Evolutionary conservation across 2,329 filamentous ascomycete genomes (phyloP), one percentile per base, ranked within the genome.

Genomic region (Cytospora piceae): DNA sequence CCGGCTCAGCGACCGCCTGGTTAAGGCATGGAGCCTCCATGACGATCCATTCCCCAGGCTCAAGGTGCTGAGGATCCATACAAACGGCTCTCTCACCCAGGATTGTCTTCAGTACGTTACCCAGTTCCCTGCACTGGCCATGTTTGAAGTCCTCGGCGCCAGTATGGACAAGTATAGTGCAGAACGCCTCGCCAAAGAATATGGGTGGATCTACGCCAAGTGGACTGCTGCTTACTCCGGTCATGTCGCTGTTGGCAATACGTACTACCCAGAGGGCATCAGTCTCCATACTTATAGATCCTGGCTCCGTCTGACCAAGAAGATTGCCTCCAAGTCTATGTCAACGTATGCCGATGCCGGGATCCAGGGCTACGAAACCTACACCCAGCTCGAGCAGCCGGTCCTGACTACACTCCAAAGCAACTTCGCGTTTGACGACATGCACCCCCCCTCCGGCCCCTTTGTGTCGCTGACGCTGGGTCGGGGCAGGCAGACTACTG

Each of bases 381-480:
- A 57, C 27, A 39, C 34, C 29, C 15, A 37, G n/a, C 39, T 63
- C 53, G 42, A 57, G 9, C n/a, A 57, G 53, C 53, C 61, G 24
- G 31, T 32, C 37, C 22, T 24, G 27, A 14, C 27, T 15, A 37
- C 56, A 24, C 54, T 63, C 2, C 53, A 39, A n/a, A 39, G 51
- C 22, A 9, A 14, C 46, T 24, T 24, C 29, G 27, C 14, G 24
- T 14, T 15, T 39, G 17, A 39, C 17, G 24, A 8, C 20, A 17
- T 46, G 7, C 39, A 22, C 12, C n/a, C 31, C 5, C 51, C 29
- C 39, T 39, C 61, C 39, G 11, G 46, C 3, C 42, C 63, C 15
- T 29, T 67, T 17, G 66, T 55, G 24, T 61, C 66, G 24, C 15
- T 67, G 58, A 37, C 37, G 20, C 29, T 67, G 17, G 66, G 66